Base-by-base conservation (phyloP, 495 filamentous ascomycete species). In the Sordaria brevicollis region DNA sequence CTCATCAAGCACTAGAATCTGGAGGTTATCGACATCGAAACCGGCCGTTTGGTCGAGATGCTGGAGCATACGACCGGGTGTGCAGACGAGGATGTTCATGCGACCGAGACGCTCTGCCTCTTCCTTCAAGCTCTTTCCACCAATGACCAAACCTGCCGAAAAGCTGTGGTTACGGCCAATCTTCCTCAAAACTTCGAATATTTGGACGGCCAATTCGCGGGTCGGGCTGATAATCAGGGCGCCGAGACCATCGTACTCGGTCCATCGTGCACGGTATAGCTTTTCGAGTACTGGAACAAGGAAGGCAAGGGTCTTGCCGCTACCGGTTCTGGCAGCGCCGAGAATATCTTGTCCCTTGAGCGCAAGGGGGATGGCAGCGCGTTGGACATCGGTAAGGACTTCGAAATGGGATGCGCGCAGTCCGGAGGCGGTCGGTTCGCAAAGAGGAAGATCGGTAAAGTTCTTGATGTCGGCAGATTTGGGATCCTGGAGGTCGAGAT, bases 11-110 rank as follows among this genome's bases (percentile, higher is more conserved):
- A 98, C 95, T 35, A 99, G 84, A 78, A 98, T 91, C 79, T 96
- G 91, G 67, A 99, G 75, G 78, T 95, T 96, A 73, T 92, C 89
- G 41, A 95, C 90, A 67, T 96, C 93, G 74, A 99, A 92, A 36
- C 89, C 87, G 6, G 93, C 91, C 0, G 95, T 98, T 81, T 98
- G 93, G 77, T 96, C 93, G 78, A 99, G 82, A 80, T 99, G 95
- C 79, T 99, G 96, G 65, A 98, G 80, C 85, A 99, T 94, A 7
- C 95, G 86, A 10, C 95, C 95, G 0, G 95, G 95, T 3, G 95
- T 99, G 76, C 94, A 97, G 3, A 99, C 94, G 13, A 99, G 81
- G 65, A 99, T 99, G 73, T 98, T 97, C 96, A 99, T 99, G 70
- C 93, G 85, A 13, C 90, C 89, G 68, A 99, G 76, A 38, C 94